Evolutionary conservation across 2,329 filamentous ascomycete species (phyloP).

Genomic region (Pseudogymnoascus sp.): DNA sequence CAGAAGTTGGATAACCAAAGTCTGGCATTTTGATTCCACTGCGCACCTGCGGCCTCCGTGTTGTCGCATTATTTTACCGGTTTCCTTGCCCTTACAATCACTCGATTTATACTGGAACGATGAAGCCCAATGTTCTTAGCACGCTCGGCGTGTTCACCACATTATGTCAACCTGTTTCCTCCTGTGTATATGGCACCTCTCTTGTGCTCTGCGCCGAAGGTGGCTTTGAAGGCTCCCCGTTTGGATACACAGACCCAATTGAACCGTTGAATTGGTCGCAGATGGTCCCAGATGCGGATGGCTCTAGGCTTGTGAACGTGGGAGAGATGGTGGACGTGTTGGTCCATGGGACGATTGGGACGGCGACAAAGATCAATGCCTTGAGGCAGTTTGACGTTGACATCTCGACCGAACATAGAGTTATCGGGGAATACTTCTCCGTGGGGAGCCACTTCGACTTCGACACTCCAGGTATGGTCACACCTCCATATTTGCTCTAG

Average conservation of each 20-base stretch:
- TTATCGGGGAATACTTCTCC: neutral
- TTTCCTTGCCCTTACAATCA: neutral
- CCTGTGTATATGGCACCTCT: neutral
- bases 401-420: neutral
- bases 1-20: neutral
- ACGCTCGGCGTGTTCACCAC: conserved; percentile 3
- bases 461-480: neutral
- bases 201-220: neutral
- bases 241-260: neutral
- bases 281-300: neutral
- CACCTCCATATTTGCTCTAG: neutral
- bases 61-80: neutral
- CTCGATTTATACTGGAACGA: neutral
- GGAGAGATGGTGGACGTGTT: neutral
- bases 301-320: neutral
- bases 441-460: neutral
- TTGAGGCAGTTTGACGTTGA: neutral
- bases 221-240: neutral
- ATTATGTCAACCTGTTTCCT: neutral
- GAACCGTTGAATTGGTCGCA: neutral
- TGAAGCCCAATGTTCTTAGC: neutral
- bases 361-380: neutral
- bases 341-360: neutral
- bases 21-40: neutral
- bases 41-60: neutral